Percentiles rank a stretch among this genome's conserved stretches.
These are phyloP conservation scores for Metarhizium sp. DNA, from an alignment of 2,329 filamentous ascomycete genomes.

Conservation along the genomic window DNA sequence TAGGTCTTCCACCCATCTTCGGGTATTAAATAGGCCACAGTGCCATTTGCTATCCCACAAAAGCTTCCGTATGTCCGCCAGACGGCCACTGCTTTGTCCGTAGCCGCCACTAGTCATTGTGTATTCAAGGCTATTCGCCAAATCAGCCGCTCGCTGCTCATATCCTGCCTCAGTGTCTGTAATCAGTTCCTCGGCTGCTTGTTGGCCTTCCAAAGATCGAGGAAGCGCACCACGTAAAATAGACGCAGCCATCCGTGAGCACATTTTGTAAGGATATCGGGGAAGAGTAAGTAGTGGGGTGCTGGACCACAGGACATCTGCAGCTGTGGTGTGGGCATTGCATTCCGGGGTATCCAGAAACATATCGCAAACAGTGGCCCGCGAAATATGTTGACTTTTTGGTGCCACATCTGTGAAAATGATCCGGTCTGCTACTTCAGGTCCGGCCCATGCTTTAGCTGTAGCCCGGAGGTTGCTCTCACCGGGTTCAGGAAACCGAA, in stretches of 20 bases:
- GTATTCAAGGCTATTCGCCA: slow-evolving; percentile 59
- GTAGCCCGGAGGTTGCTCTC: slow-evolving; percentile 77
- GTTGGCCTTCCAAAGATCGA: slow-evolving; percentile 53
- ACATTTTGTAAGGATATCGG: slow-evolving; percentile 97
- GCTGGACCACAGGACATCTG: slow-evolving; percentile 92
- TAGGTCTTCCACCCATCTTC: slow-evolving; percentile 80
- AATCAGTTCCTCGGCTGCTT: slow-evolving; percentile 66
- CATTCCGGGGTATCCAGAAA: slow-evolving; percentile 97
- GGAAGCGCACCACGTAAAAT: slow-evolving; percentile 87
- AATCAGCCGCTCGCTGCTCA: slow-evolving; percentile 62
- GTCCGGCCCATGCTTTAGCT: slow-evolving; percentile 73
- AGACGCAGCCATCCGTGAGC: slow-evolving; percentile 92
- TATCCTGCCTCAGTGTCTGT: slow-evolving; percentile 73
- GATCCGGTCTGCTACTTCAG: slow-evolving; percentile 76
- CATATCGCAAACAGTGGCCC: slow-evolving; percentile 84
- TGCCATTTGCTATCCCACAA: slow-evolving; percentile 78
- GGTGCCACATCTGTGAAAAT: slow-evolving; percentile 95
- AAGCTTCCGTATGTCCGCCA: slow-evolving; percentile 70
- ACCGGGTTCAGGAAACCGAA: slow-evolving; percentile 92
- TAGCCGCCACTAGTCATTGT: slow-evolving; percentile 30
- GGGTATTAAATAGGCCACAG: slow-evolving; percentile 84
- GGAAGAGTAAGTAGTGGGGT: slow-evolving; percentile 86
- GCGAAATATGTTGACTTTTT: slow-evolving; percentile 86
- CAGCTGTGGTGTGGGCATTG: slow-evolving; percentile 95
- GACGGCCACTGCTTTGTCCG: slow-evolving; percentile 53